Base-by-base conservation (phyloP, 306 rosid species). In the Ormosia emarginata region DNA sequence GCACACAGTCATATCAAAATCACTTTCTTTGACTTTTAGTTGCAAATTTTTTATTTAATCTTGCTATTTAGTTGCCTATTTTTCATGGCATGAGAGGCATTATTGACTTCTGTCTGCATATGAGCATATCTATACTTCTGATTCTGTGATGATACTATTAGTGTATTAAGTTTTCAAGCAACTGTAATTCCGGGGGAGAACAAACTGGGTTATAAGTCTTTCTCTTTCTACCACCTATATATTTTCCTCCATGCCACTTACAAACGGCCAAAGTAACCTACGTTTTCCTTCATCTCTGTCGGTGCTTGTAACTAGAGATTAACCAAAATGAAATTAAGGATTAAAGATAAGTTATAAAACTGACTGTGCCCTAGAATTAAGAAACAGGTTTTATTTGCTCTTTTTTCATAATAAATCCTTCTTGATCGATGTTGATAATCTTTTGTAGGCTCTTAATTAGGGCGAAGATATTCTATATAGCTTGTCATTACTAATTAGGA, bases 151-250 rank as follows among this genome's bases (percentile, higher is more conserved):
- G 50, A 55, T 30, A 74, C 52, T 8, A 13, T 37, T 49, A 53
- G 49, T 57, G 44, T 77, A 46, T 40, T 6, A 71, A 75, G 71
- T 70, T 71, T 71, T 77, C 74, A 80, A 77, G 44, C 64, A 79
- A 84, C 85, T 82, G 79, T 39, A 70, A 67, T 67, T 87, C 68
- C 81, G 87, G 85, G 82, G 86, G 84, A 84, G 78, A 74, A 77
- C 15, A 73, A 75, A 46, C 68, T 68, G 43, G 8, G 61, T 37
- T 29, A 1, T 1, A 7, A 63, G 37, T 33, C 52, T 67, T 12
- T 41, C 66, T 81, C 57, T 85, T 29, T 84, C 75, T 36, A 72
- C 46, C 78, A 43, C 78, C 40, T 65, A 67, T 59, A 37, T 4
- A 37, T 33, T 65, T 66, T 24, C 61, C 34, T 57, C 58, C 57